Evolutionary conservation across 768 basidiomycete species (phyloP), one percentile per base, ranked within the genome.

Genomic region (Leccinum subtestaceum): DNA sequence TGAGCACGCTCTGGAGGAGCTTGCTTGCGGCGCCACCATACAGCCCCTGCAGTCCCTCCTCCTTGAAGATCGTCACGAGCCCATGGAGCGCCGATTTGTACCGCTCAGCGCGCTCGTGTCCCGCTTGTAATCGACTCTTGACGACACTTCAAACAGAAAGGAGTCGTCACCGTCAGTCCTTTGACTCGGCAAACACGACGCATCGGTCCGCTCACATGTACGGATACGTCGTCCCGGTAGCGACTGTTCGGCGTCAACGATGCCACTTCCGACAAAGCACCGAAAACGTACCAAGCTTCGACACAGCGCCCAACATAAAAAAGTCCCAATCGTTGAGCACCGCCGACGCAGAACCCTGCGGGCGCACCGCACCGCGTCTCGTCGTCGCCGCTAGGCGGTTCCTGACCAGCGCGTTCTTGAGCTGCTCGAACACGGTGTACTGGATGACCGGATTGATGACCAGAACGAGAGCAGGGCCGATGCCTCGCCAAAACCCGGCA

Each of bases 381-480:
- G 10, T 43, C n/a, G 40, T 19, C n/a, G 43, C 11, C 5, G 70
- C 77, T 29, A 83, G 85, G 36, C 89, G 83, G 31, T 80, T 81
- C 60, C 81, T 80, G 56, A 94, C 76, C 58, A 98, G 68, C 38
- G 84, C 65, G 66, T 95, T 97, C 80, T 96, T 97, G 66, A 98
- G 78, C 70, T 97, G 93, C 74, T 99, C 96, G 63, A 98, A 98
- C 46, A 74, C 85, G 19, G 96, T 98, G 72, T 97, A 95, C 77
- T 95, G 86, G 32, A 98, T 81, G 32, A 99, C 90, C 15, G 96
- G 96, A 74, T 99, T 99, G 62, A 93, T 84, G 64, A 98, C 96
- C 48, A 98, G 80, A 29, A 94, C 81, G 52, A 99, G 78, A n/a
- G 95, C 95, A 3, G 96, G 95, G 1, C 93, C 93, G 40, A 99